Conservation (phyloP, 305 asterid genomes). For the Fraxinus albicans region DNA sequence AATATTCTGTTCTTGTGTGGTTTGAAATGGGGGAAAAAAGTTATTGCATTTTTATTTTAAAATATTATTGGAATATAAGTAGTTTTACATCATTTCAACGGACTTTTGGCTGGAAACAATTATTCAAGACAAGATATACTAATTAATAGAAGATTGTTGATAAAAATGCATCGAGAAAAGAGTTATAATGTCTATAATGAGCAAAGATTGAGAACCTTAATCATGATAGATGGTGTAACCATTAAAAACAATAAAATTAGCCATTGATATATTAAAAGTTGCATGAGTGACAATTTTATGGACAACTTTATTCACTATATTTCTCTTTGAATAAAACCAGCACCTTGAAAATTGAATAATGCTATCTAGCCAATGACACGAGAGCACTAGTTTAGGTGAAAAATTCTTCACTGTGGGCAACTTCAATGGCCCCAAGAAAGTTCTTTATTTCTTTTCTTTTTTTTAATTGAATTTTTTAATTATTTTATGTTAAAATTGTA, state of each 20-base stretch:
- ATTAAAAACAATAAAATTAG: neutral
- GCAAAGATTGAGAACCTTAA: neutral
- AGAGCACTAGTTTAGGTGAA: too few relatives aligned
- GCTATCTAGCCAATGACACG: too few relatives aligned
- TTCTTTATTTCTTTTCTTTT: too few relatives aligned
- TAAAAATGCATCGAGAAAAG: neutral
- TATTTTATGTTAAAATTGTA: too few relatives aligned
- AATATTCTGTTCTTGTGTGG: neutral
- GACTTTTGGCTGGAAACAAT: neutral
- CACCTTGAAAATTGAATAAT: too few relatives aligned
- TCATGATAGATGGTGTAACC: neutral
- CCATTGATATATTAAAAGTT: neutral
- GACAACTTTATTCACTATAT: neutral
- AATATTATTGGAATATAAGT: neutral
- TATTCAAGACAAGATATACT: neutral
- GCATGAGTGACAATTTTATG: neutral
- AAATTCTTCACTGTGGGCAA: too few relatives aligned
- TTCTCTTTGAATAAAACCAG: too few relatives aligned
- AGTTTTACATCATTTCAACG: neutral
- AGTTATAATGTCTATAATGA: neutral
- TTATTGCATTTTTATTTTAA: neutral
- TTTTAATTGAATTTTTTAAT: too few relatives aligned
- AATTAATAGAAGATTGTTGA: neutral
- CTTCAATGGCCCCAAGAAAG: too few relatives aligned
- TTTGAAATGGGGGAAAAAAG: neutral